These are phyloP conservation scores for Mycosphaerella sp. DNA, from an alignment of 2,329 filamentous ascomycete species.

Conservation along the genomic window DNA sequence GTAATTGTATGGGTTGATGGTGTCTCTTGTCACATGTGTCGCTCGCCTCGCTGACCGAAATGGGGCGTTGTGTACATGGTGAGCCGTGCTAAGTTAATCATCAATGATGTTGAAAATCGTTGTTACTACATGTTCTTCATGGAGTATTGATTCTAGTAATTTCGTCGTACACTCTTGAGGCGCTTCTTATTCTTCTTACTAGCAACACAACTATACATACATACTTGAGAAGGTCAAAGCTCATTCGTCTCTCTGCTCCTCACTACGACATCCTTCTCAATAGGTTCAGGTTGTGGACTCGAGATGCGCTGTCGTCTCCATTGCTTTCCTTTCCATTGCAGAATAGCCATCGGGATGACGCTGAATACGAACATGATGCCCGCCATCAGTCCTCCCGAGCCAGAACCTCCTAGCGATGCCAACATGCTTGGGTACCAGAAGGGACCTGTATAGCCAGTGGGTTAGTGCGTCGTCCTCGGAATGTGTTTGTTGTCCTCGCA, in stretches of 20 bases:
- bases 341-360: constrained; percentile 25
- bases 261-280: constrained; percentile 3
- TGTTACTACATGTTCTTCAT: too few species aligned
- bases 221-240: background rate
- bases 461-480: background rate
- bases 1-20: too few species aligned
- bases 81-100: too few species aligned
- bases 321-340: constrained; percentile 24
- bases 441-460: constrained; percentile 32
- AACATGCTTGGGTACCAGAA: constrained; percentile 42
- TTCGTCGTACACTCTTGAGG: too few species aligned
- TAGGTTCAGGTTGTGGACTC: background rate
- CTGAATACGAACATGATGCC: constrained; percentile 30
- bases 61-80: too few species aligned
- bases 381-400: constrained; percentile 36
- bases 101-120: too few species aligned
- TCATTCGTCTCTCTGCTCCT: background rate
- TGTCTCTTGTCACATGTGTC: too few species aligned
- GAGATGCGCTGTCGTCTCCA: constrained; percentile 12
- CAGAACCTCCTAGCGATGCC: constrained; percentile 32
- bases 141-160: too few species aligned
- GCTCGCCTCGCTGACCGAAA: too few species aligned
- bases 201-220: too few species aligned
- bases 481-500: too few species aligned
- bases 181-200: too few species aligned